Percentiles rank a stretch among this genome's conserved stretches.
Evolutionary conservation across 768 basidiomycete genomes (phyloP).

Genomic region (Crassisporium funariophilum): DNA sequence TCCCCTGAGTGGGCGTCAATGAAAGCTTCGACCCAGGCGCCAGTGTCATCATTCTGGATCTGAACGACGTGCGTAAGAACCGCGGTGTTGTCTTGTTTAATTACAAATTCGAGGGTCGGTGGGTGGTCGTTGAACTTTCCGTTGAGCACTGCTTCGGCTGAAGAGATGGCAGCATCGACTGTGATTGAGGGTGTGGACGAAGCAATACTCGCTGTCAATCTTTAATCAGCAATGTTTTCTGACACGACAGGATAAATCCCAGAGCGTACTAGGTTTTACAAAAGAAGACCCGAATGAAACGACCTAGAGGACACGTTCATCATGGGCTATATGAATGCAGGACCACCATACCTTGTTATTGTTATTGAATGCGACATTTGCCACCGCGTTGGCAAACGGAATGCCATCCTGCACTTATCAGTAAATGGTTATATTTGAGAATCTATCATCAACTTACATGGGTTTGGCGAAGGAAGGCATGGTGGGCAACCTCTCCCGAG

Average conservation of each 20-base stretch:
- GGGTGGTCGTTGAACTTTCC: conserved; percentile 47
- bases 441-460: conserved; percentile 29
- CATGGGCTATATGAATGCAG: conserved; percentile 27
- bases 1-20: conserved; percentile 61
- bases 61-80: conserved; percentile 46
- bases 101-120: conserved; percentile 45
- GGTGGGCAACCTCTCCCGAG: conserved; percentile 23
- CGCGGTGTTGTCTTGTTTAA: conserved; percentile 39
- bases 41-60: conserved; percentile 34
- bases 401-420: conserved; percentile 28
- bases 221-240: background rate
- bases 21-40: conserved; percentile 62
- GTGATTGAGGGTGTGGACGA: conserved; percentile 40
- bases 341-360: conserved; percentile 29
- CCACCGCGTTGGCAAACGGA: conserved; percentile 35
- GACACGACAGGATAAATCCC: background rate
- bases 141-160: conserved; percentile 40
- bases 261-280: conserved; percentile 24
- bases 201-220: conserved; percentile 32
- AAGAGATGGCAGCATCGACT: conserved; percentile 32
- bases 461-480: conserved; percentile 30
- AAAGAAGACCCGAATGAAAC: conserved; percentile 36
- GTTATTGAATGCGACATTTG: conserved; percentile 34
- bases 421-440: too few species aligned
- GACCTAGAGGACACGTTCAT: conserved; percentile 20